phyloP scores from a whole-genome alignment of 441 rosid species.

The Erysimum cheiri region DNA sequence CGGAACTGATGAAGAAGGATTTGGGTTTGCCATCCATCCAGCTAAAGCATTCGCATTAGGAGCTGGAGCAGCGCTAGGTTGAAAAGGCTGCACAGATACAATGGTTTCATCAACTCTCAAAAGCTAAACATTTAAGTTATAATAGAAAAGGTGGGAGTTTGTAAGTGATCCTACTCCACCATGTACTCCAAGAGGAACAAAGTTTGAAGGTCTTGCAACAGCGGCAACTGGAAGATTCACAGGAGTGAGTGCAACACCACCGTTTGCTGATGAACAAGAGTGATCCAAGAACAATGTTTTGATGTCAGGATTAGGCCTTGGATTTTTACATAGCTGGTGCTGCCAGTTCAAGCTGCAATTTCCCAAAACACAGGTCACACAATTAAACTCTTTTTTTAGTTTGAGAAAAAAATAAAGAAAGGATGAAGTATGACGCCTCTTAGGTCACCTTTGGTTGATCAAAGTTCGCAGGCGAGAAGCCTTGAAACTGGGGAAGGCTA shows the following conservation, averaged over 20 bases:
- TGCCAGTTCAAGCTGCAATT: conserved; percentile 92
- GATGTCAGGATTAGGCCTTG: conserved; percentile 92
- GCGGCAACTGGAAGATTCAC: conserved; percentile 77
- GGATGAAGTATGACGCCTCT: background rate
- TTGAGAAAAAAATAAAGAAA: background rate
- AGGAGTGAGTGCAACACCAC: conserved; percentile 80
- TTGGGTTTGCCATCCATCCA: conserved; percentile 65
- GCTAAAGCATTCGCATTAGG: conserved; percentile 61
- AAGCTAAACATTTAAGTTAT: conserved; percentile 38
- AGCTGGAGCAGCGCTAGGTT: conserved; percentile 48
- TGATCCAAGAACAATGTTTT: conserved; percentile 92
- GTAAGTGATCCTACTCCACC: conserved; percentile 63
- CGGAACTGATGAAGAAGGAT: conserved; percentile 58
- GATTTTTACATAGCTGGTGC: conserved; percentile 95
- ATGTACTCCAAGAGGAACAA: conserved; percentile 79
- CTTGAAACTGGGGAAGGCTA: conserved; percentile 79
- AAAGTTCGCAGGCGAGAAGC: conserved; percentile 91
- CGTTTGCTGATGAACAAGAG: conserved; percentile 76
- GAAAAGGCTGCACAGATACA: conserved; percentile 54
- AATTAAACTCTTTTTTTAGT: background rate
- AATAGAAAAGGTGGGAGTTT: conserved; percentile 30
- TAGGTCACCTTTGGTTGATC: conserved; percentile 83
- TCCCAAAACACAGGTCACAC: conserved; percentile 18
- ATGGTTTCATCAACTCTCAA: conserved; percentile 39
- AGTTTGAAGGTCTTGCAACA: conserved; percentile 74